A percentile compares a stretch with the other conserved stretches of the same genome.
Conservation (phyloP, 768 basidiomycete genomes). For the Phaeotremella fagi region DNA sequence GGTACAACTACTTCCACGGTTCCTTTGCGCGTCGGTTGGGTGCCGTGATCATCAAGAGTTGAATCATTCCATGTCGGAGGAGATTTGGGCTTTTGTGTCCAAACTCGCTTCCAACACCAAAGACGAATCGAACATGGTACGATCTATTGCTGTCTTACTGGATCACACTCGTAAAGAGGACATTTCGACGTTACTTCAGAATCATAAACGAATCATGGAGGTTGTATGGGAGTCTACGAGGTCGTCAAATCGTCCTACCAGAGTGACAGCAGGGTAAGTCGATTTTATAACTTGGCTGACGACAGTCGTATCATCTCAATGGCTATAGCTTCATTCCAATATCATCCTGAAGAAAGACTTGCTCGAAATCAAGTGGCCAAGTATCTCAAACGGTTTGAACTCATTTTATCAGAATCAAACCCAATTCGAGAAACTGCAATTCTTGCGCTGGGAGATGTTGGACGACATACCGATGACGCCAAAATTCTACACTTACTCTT, state of each 20-base stretch:
- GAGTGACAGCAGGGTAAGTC: constrained; percentile 16
- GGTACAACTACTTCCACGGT: not conserved
- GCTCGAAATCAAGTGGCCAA: constrained; percentile 2
- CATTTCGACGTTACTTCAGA: not conserved
- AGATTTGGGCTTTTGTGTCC: constrained; percentile 6
- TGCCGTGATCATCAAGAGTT: not conserved
- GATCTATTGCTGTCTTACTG: constrained; percentile 2
- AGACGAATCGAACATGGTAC: not conserved
- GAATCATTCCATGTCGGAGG: constrained; percentile 5
- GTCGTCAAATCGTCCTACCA: constrained; percentile 5
- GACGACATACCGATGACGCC: constrained; percentile 13
- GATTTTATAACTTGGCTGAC: not conserved
- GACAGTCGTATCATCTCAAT: constrained; percentile 9
- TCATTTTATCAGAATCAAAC: not conserved
- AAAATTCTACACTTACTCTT: constrained; percentile 29
- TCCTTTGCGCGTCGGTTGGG: constrained; percentile 5
- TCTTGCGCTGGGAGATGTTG: constrained; percentile 25
- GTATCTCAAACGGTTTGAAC: not conserved
- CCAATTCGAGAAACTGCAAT: constrained; percentile 24
- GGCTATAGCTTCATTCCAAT: constrained; percentile 2
- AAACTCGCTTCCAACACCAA: not conserved
- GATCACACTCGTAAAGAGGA: constrained; percentile 6
- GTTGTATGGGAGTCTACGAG: constrained; percentile 1
- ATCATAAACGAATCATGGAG: not conserved
- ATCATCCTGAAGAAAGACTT: constrained; percentile 8